phyloP scores from a whole-genome alignment of 805 yeast species.

The Metschnikowia bowlesiae region DNA sequence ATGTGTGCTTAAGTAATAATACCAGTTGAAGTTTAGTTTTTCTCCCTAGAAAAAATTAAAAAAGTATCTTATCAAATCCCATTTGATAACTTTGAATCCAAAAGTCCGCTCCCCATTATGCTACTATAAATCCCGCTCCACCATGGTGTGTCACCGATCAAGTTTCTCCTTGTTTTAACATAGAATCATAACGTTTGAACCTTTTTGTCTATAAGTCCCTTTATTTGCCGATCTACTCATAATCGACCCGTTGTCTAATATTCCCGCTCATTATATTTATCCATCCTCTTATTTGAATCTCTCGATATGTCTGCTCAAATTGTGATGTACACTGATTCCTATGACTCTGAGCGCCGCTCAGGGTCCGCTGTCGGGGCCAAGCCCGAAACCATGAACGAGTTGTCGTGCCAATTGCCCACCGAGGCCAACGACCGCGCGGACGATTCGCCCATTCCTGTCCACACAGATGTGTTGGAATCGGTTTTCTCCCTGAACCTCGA shows the following conservation, averaged over 20 bases:
- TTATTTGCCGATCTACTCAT: too few species aligned
- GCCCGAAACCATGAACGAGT: conserved; percentile 20
- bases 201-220: not conserved
- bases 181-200: conserved; percentile 21
- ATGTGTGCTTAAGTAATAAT: conserved; percentile 34
- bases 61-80: conserved; percentile 17
- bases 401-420: conserved; percentile 26
- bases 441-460: conserved; percentile 49
- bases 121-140: conserved; percentile 32
- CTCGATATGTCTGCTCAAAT: conserved; percentile 17
- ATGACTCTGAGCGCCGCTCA: conserved; percentile 11
- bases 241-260: too few species aligned
- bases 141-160: conserved; percentile 28
- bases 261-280: not conserved
- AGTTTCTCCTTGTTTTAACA: conserved; percentile 21
- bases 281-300: not conserved
- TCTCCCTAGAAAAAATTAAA: conserved; percentile 15
- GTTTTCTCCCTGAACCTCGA: conserved; percentile 42
- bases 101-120: conserved; percentile 22
- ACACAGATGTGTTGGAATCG: conserved; percentile 48
- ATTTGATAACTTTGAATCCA: conserved; percentile 23
- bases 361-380: conserved; percentile 15
- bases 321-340: conserved; percentile 15
- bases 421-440: conserved; percentile 11
- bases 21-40: conserved; percentile 15